Conservation (phyloP, 768 basidiomycete genomes). For the Hygrophoropsis aurantiaca region DNA sequence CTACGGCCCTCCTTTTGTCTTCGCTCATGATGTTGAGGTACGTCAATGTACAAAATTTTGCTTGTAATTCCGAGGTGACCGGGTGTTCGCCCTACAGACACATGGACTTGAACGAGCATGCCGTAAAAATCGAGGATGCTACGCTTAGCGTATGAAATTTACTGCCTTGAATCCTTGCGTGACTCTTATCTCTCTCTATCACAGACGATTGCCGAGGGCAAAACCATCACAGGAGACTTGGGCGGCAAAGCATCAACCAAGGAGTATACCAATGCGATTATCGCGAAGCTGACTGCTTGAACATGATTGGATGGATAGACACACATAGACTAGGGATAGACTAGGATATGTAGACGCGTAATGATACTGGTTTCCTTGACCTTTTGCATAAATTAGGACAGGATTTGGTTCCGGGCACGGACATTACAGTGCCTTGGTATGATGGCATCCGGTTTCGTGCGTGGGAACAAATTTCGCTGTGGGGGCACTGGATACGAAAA, state of each 20-base stretch:
- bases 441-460: constrained; percentile 11
- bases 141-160: constrained; percentile 69
- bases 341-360: constrained; percentile 11
- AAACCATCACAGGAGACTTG: constrained; percentile 91
- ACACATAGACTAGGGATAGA: constrained; percentile 18
- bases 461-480: constrained; percentile 23
- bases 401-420: constrained; percentile 2
- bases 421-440: constrained; percentile 1
- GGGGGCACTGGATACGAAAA: constrained; percentile 10
- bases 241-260: constrained; percentile 89
- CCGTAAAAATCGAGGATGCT: constrained; percentile 89
- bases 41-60: constrained; percentile 23
- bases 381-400: neutral
- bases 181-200: constrained; percentile 9
- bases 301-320: neutral
- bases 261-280: constrained; percentile 89
- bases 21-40: constrained; percentile 98
- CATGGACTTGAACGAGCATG: constrained; percentile 86
- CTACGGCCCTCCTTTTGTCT: constrained; percentile 95
- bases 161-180: neutral
- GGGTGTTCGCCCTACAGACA: constrained; percentile 54
- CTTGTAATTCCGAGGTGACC: constrained; percentile 13
- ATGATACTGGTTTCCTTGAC: constrained; percentile 5
- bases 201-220: constrained; percentile 97
- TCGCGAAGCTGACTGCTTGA: constrained; percentile 56